Percentiles rank a stretch among this genome's conserved stretches.
Conservation (phyloP, 768 basidiomycete genomes). For the Mycena rebaudengoi region DNA sequence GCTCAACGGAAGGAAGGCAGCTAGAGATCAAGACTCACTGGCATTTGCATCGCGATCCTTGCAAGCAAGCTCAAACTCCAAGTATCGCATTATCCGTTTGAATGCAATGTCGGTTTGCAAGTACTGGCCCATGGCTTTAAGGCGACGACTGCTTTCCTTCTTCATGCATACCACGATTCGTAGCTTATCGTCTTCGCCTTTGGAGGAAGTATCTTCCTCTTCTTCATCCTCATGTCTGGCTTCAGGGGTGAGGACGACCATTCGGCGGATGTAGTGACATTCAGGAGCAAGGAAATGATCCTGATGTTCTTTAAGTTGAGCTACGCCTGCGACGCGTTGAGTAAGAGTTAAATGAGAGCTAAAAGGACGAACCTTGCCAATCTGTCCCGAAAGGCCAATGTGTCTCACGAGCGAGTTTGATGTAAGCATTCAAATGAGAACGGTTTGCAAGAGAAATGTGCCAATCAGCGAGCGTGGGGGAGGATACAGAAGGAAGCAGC, state of each 20-base stretch:
- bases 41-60: slow-evolving; percentile 12
- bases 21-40: slow-evolving; percentile 5
- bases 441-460: slow-evolving; percentile 38
- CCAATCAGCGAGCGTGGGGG: slow-evolving; percentile 31
- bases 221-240: background rate
- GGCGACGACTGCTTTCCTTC: slow-evolving; percentile 7
- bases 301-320: slow-evolving; percentile 19
- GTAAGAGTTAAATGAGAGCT: background rate
- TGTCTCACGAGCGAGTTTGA: slow-evolving; percentile 12
- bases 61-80: slow-evolving; percentile 23
- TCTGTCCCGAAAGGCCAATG: slow-evolving; percentile 30
- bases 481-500: slow-evolving; percentile 13
- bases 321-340: slow-evolving; percentile 17
- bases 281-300: background rate
- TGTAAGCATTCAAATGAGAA: slow-evolving; percentile 29
- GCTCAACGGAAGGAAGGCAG: background rate
- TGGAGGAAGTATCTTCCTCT: background rate
- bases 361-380: slow-evolving; percentile 29
- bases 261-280: slow-evolving; percentile 17
- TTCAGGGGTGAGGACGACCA: background rate
- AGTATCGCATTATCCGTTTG: slow-evolving; percentile 21
- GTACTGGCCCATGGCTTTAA: slow-evolving; percentile 3
- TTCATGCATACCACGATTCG: slow-evolving; percentile 31
- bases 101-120: slow-evolving; percentile 27
- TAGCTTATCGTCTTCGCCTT: background rate